A percentile compares a stretch with the other conserved stretches of the same genome.
These are phyloP conservation scores for Pseudotulostoma volvatum DNA, from an alignment of 495 filamentous ascomycete genomes.

Conservation along the genomic window DNA sequence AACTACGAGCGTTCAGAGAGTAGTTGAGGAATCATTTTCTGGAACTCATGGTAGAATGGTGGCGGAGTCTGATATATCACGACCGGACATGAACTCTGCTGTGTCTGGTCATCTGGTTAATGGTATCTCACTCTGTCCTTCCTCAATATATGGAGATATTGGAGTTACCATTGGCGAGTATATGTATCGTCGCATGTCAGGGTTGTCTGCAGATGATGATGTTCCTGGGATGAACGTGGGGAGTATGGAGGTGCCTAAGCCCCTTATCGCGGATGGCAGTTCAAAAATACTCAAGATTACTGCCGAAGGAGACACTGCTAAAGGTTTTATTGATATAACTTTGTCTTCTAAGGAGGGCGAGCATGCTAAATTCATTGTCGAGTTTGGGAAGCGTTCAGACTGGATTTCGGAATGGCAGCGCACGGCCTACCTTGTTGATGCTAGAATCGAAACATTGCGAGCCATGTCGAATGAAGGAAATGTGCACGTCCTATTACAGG, in stretches of 20 bases:
- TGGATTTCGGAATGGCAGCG: slow-evolving; percentile 29
- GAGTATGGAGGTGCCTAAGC: slow-evolving; percentile 52
- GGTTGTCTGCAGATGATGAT: slow-evolving; percentile 41
- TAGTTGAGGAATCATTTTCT: slow-evolving; percentile 36
- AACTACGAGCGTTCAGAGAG: slow-evolving; percentile 49
- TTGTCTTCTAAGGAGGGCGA: slow-evolving; percentile 31
- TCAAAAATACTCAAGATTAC: slow-evolving; percentile 30
- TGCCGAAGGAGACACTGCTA: slow-evolving; percentile 20
- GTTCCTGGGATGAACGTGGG: slow-evolving; percentile 43
- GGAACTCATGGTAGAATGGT: slow-evolving; percentile 37
- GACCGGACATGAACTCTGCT: slow-evolving; percentile 40
- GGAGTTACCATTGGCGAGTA: slow-evolving; percentile 59
- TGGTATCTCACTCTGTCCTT: slow-evolving; percentile 37
- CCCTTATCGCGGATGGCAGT: slow-evolving; percentile 41
- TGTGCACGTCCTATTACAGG: slow-evolving; percentile 26
- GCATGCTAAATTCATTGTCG: slow-evolving; percentile 34
- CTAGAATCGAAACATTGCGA: slow-evolving; percentile 31
- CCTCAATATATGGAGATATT: slow-evolving; percentile 62
- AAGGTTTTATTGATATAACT: slow-evolving; percentile 14
- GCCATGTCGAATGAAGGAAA: slow-evolving; percentile 12
- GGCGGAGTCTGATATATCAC: slow-evolving; percentile 49
- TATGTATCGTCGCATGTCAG: no score
- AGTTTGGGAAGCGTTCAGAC: slow-evolving; percentile 19
- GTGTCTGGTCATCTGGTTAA: slow-evolving; percentile 64
- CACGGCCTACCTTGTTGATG: slow-evolving; percentile 27